phyloP scores from a whole-genome alignment of 345 rosid genomes.

The Moricandia moricandioides region DNA sequence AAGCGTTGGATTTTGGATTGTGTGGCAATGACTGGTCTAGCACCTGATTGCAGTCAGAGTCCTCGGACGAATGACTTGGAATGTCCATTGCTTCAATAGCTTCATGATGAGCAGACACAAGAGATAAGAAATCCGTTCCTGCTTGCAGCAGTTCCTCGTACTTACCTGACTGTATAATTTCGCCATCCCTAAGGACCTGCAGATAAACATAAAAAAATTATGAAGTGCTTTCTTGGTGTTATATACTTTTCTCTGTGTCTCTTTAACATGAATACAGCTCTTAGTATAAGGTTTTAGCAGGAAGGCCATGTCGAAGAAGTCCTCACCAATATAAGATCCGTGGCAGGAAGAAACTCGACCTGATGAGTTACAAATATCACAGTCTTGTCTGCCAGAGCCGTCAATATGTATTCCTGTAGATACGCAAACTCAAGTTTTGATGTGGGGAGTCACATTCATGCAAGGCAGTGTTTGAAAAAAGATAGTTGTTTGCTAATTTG shows the following conservation, averaged over 20 bases:
- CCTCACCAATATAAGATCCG: slow-evolving; percentile 1
- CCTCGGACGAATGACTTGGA: slow-evolving; percentile 78
- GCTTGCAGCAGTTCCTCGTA: slow-evolving; percentile 96
- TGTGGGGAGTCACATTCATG: not conserved
- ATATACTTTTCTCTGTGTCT: not conserved
- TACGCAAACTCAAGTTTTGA: not conserved
- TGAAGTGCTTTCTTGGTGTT: not conserved
- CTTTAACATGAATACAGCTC: not conserved
- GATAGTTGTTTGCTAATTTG: not conserved
- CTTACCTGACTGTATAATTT: slow-evolving; percentile 88
- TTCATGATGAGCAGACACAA: slow-evolving; percentile 92
- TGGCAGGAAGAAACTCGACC: slow-evolving; percentile 2
- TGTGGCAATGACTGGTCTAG: slow-evolving; percentile 6
- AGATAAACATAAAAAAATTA: not conserved
- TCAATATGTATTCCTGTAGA: not conserved
- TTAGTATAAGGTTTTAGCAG: not conserved
- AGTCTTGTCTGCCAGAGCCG: not conserved
- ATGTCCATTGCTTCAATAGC: slow-evolving; percentile 99
- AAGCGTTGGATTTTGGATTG: slow-evolving; percentile 34
- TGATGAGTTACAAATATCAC: not conserved
- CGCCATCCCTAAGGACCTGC: slow-evolving; percentile 55
- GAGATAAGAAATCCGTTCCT: slow-evolving; percentile 85
- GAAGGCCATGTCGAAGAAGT: not conserved
- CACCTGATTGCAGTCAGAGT: slow-evolving; percentile 60
- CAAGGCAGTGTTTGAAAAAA: not conserved